Percentiles rank a stretch among this genome's conserved stretches.
phyloP scores from a whole-genome alignment of 352 stramenopile genomes.

The Aphanomyces euteiches region DNA sequence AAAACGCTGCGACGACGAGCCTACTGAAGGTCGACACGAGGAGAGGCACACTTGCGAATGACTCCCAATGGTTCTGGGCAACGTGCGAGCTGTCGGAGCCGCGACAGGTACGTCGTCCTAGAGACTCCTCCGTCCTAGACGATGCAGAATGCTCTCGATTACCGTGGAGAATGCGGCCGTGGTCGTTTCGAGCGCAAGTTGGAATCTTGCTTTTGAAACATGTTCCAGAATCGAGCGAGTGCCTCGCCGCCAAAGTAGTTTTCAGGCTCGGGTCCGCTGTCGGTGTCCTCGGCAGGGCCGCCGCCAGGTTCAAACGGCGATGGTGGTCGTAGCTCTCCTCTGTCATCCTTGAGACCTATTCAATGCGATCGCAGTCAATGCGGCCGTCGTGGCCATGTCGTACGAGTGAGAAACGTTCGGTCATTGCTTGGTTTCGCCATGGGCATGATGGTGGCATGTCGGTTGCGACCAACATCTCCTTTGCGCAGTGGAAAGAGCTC shows the following conservation, averaged over 20 bases:
- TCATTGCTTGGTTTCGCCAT: not conserved
- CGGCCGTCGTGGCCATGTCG: not conserved
- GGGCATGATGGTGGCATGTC: slow-evolving; percentile 8
- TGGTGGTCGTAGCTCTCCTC: slow-evolving; percentile 41
- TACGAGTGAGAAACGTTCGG: slow-evolving; percentile 25
- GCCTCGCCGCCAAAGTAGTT: slow-evolving; percentile 65
- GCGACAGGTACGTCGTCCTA: slow-evolving; percentile 58
- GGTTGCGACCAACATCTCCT: not conserved
- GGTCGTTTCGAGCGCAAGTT: not conserved
- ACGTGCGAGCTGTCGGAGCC: slow-evolving; percentile 51
- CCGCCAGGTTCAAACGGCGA: slow-evolving; percentile 50
- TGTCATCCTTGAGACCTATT: slow-evolving; percentile 26
- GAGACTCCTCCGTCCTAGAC: not conserved
- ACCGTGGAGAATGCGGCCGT: not conserved
- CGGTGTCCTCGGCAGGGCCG: slow-evolving; percentile 8
- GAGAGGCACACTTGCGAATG: slow-evolving; percentile 41
- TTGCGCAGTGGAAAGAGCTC: not conserved
- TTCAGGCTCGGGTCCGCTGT: slow-evolving; percentile 32
- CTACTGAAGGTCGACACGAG: slow-evolving; percentile 23
- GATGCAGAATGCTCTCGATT: not conserved
- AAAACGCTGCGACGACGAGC: not conserved
- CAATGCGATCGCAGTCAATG: no score
- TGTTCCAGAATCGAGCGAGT: slow-evolving; percentile 59
- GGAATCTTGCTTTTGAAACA: slow-evolving; percentile 67
- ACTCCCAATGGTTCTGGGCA: slow-evolving; percentile 66